phyloP scores from a whole-genome alignment of 2,329 filamentous ascomycete species.

The Calonectria naviculata region DNA sequence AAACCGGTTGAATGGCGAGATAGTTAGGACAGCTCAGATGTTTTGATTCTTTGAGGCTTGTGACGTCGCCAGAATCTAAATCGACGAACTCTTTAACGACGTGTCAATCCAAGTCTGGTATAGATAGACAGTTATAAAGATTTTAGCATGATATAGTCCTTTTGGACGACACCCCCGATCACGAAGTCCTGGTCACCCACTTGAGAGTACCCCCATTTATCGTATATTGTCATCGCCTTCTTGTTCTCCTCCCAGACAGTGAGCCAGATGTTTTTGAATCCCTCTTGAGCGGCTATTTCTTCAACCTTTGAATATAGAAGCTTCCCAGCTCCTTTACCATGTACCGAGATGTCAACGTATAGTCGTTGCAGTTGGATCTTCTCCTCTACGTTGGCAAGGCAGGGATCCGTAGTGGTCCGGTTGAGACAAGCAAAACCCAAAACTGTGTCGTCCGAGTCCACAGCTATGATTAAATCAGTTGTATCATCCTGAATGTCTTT shows the following conservation, averaged over 20 bases:
- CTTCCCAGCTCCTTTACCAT: slow-evolving; percentile 53
- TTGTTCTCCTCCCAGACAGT: slow-evolving; percentile 60
- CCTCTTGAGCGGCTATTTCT: slow-evolving; percentile 47
- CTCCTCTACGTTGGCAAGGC: slow-evolving; percentile 42
- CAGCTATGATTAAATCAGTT: slow-evolving; percentile 42
- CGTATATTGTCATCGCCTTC: slow-evolving; percentile 52
- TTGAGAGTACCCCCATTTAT: slow-evolving; percentile 51
- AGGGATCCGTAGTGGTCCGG: slow-evolving; percentile 50
- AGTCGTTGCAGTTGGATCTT: slow-evolving; percentile 55
- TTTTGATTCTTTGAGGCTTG: too few species aligned
- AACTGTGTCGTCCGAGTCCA: slow-evolving; percentile 30
- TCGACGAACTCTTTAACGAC: background rate
- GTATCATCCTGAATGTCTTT: slow-evolving; percentile 35
- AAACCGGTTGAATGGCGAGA: too few species aligned
- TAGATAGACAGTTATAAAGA: background rate
- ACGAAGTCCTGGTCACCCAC: slow-evolving; percentile 56
- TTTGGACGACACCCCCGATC: slow-evolving; percentile 53
- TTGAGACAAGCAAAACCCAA: slow-evolving; percentile 56
- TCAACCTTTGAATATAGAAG: slow-evolving; percentile 44
- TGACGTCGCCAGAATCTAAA: background rate
- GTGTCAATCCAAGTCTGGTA: background rate
- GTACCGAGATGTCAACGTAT: slow-evolving; percentile 49
- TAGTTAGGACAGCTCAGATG: too few species aligned
- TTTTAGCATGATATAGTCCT: slow-evolving; percentile 55
- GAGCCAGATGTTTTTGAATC: slow-evolving; percentile 55